Base-by-base conservation (phyloP, 306 rosid genomes). In the Cucurbita ficifolia region DNA sequence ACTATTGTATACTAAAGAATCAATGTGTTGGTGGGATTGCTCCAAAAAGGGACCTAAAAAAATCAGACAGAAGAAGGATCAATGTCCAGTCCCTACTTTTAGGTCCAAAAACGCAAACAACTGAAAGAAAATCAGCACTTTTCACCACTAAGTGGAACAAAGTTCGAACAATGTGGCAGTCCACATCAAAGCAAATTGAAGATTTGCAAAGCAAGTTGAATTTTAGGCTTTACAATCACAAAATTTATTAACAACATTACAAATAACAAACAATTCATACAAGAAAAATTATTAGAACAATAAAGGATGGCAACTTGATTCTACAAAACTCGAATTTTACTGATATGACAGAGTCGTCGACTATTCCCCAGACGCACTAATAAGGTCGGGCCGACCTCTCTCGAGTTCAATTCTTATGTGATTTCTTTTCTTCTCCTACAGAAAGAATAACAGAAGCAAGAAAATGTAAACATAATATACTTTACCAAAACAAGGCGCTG, bases 361-460 rank as follows among this genome's bases (percentile, higher is more conserved):
- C 82, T 70, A 40, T 78, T 84, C 81, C 85, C 92, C 95, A 86
- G 96, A 89, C 90, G 63, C 83, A 59, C 88, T 85, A 92, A 89
- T 88, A 88, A 78, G 84, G 87, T 87, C 82, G 80, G 89, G 86
- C 73, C 88, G 79, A 36, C 77, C 83, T 85, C 87, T 83, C 82
- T 73, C 75, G 78, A 79, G 78, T 85, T 19, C 75, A 80, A 80
- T 63, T 65, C 76, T 38, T 72, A 52, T 52, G 33, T 29, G 38
- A 16, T 69, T 46, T 69, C 53, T 54, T 54, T 55, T 72, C 39
- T 62, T 73, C 60, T 75, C 67, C 65, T 72, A 29, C 74, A 49
- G 9, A 45, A 16, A 45, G 58, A 70, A 70, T 21, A 83, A 72
- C 62, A 73, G 12, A 56, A 52, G 57, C 59, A 60, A 65, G 73